Evolutionary conservation across 164 flowering plant genomes (phyloP).

Genomic region (Annona cherimola): DNA sequence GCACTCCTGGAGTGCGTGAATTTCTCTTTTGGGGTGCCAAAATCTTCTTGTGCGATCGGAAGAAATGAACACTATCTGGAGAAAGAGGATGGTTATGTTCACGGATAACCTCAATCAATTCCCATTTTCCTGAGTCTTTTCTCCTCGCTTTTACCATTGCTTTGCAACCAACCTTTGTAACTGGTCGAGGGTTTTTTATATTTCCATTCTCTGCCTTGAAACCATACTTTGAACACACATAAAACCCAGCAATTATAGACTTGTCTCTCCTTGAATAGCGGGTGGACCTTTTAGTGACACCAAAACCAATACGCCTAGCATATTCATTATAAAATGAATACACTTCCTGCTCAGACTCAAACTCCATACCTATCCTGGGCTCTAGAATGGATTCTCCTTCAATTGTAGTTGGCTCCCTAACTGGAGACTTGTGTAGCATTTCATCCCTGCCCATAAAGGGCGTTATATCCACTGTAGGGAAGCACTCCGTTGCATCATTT

Average conservation of each 20-base stretch:
- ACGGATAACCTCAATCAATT: constrained; percentile 53
- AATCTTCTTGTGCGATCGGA: constrained; percentile 14
- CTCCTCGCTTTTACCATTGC: constrained; percentile 63
- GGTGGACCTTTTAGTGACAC: constrained; percentile 34
- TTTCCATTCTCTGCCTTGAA: constrained; percentile 4
- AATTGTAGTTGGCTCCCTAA: not conserved
- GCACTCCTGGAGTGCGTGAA: constrained; percentile 26
- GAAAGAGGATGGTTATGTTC: constrained; percentile 65
- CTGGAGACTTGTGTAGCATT: constrained; percentile 1
- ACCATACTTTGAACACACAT: constrained; percentile 14
- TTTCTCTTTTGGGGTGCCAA: not conserved
- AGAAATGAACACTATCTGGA: constrained; percentile 53
- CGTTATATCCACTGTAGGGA: not conserved
- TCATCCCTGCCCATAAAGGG: not conserved
- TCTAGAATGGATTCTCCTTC: constrained; percentile 23
- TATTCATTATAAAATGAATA: constrained; percentile 40
- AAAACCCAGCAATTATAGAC: constrained; percentile 9
- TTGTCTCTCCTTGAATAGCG: constrained; percentile 26
- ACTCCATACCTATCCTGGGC: constrained; percentile 48
- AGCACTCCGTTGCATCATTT: not conserved
- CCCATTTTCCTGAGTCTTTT: constrained; percentile 55
- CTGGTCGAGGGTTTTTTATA: constrained; percentile 1
- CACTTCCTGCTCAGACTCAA: constrained; percentile 44
- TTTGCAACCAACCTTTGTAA: constrained; percentile 40
- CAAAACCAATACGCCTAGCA: constrained; percentile 47